Evolutionary conservation across 1,284 basidiomycete genomes (phyloP), one percentile per base, ranked within the genome.

Genomic region (Ceratorhiza oryzae-sativae): DNA sequence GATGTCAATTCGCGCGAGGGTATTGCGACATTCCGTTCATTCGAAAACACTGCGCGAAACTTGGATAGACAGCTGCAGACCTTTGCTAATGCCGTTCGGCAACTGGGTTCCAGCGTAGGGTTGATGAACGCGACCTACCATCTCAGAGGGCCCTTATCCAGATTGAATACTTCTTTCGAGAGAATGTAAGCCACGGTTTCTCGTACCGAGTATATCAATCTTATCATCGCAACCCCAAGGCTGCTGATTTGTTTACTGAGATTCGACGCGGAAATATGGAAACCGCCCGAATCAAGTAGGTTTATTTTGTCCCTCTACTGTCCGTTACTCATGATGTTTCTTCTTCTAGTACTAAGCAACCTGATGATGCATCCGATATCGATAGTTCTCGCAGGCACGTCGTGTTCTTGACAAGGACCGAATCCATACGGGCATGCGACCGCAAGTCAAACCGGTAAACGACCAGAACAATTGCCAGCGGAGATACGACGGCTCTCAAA

Each of bases 111-210:
- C 8, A 67, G 60, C 12, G 73, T 73, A 18, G 73, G 73, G 3
- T 49, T 75, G 15, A 36, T 73, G 41, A 73, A 72, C 39, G 72
- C 73, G 12, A 60, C 73, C 1, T 71, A 62, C 42, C 67, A 74
- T 23, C 68, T 75, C n/a, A 65, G 73, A 8, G 61, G 51, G 48
- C 60, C 18, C 68, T 74, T 23, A 53, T 62, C 39, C 75, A 74
- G 32, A 71, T 75, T 36, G 59, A 74, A n/a, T 53, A 74, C 53
- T 72, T 75, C n/a, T 75, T 75, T 41, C 67, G 73, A 25, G 71
- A 73, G 32, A 75, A 75, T 56, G 75, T 70, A 25, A 20, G 67
- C 12, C 36, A 13, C 20, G 30, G 41, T 3, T 18, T 12, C n/a
- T 34, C 5, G n/a, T 45, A 20, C 55, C 23, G 30, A 10, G 15